Evolutionary conservation across 2,329 filamentous ascomycete genomes (phyloP).

Genomic region (Curvularia lunata): DNA sequence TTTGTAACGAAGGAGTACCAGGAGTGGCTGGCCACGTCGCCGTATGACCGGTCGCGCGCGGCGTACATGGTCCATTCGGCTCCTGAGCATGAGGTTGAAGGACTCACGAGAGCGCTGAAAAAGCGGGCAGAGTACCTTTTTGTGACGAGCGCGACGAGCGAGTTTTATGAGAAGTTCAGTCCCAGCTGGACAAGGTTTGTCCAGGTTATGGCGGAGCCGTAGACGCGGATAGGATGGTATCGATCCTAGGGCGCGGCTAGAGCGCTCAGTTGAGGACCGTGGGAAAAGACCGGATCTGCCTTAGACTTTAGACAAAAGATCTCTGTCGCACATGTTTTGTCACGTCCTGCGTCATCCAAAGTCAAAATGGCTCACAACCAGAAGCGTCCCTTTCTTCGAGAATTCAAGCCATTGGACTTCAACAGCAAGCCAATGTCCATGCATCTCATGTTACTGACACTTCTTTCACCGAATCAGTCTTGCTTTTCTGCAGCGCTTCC

Average conservation of each 20-base stretch:
- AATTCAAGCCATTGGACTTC: not conserved
- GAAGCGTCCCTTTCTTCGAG: not conserved
- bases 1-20: slow-evolving; percentile 31
- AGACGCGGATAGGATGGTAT: not conserved
- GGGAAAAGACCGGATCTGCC: not conserved
- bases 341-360: too few relatives aligned
- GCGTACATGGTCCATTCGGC: slow-evolving; percentile 40
- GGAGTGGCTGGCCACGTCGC: slow-evolving; percentile 33
- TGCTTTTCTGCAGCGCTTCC: slow-evolving; percentile 15
- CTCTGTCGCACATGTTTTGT: not conserved
- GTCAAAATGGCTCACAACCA: not conserved
- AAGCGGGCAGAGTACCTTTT: slow-evolving; percentile 34
- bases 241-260: not conserved
- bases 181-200: slow-evolving; percentile 32
- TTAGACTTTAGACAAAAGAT: not conserved
- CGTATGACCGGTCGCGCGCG: slow-evolving; percentile 26
- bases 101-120: slow-evolving; percentile 20
- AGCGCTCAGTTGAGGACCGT: not conserved
- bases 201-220: slow-evolving; percentile 19
- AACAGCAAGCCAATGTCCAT: not conserved
- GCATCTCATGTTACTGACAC: not conserved
- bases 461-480: not conserved
- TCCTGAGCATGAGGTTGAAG: slow-evolving; percentile 21
- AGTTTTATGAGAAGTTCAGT: slow-evolving; percentile 35
- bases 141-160: slow-evolving; percentile 28